These are phyloP conservation scores for Bertia moriformis DNA, from an alignment of 2,329 filamentous ascomycete genomes.

Conservation along the genomic window DNA sequence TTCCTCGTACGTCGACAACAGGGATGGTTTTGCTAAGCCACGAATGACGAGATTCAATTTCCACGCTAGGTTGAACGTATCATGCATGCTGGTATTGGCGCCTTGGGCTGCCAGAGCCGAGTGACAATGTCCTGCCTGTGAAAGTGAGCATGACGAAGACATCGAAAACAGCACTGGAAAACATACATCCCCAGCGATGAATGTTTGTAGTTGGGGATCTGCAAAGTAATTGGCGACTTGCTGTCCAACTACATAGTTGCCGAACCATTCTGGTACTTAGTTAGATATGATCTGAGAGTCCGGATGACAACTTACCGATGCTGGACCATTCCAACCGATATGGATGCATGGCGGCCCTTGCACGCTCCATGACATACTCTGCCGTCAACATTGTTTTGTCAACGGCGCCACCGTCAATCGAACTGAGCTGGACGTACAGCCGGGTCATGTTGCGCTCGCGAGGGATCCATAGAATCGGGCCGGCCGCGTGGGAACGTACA, in stretches of 20 bases:
- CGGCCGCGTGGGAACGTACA: constrained; percentile 50
- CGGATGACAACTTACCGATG: not conserved
- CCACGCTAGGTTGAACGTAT: constrained; percentile 45
- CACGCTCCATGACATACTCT: not conserved
- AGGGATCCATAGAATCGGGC: constrained; percentile 61
- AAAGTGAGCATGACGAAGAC: constrained; percentile 33
- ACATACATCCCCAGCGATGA: not conserved
- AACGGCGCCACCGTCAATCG: not conserved
- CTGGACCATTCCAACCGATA: not conserved
- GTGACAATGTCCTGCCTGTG: constrained; percentile 60
- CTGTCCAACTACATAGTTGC: constrained; percentile 1
- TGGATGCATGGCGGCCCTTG: not conserved
- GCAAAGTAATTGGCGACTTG: not conserved
- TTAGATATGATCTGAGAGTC: no score
- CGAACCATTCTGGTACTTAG: constrained; percentile 1
- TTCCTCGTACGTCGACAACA: constrained; percentile 46
- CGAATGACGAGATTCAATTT: constrained; percentile 36
- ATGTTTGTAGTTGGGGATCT: constrained; percentile 2
- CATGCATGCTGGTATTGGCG: constrained; percentile 47
- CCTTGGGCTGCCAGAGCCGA: constrained; percentile 59
- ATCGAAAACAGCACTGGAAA: no score
- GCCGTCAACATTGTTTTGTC: not conserved
- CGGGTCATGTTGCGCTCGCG: constrained; percentile 61
- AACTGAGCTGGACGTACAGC: constrained; percentile 26
- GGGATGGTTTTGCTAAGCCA: constrained; percentile 33